Percentiles rank a stretch among this genome's conserved stretches.
Conservation (phyloP, 140 eudicot genomes). For the Bidens hawaiensis region DNA sequence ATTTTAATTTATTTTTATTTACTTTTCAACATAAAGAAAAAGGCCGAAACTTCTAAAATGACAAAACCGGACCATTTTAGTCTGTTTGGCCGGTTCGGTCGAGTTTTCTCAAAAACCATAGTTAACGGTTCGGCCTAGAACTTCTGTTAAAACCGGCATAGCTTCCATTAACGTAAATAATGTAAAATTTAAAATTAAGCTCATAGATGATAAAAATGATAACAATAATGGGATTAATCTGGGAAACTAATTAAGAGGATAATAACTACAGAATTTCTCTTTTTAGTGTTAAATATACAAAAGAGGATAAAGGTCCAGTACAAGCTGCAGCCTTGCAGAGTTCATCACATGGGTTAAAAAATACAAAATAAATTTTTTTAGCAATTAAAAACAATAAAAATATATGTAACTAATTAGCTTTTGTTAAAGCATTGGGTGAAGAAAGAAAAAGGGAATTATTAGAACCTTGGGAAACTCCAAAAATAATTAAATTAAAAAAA, state of each 20-base stretch:
- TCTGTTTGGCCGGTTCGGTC: too few relatives aligned
- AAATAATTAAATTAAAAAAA: conserved; percentile 2
- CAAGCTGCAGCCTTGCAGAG: conserved; percentile 30
- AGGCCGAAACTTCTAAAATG: too few relatives aligned
- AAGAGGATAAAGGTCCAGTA: conserved; percentile 29
- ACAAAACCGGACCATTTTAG: too few relatives aligned
- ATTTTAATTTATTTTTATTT: too few relatives aligned
- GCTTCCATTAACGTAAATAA: too few relatives aligned
- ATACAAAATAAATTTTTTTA: conserved; percentile 9
- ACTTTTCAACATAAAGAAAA: too few relatives aligned
- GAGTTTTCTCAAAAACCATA: too few relatives aligned
- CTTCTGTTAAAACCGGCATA: too few relatives aligned
- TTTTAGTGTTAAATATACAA: conserved; percentile 24
- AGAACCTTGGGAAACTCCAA: conserved; percentile 38
- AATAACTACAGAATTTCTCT: conserved; percentile 10
- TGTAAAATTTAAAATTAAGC: too few relatives aligned
- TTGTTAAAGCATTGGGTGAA: too few relatives aligned
- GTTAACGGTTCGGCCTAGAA: too few relatives aligned
- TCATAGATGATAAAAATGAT: background rate
- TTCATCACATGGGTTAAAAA: conserved; percentile 37
- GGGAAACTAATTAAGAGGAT: conserved; percentile 6
- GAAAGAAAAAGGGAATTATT: conserved; percentile 25
- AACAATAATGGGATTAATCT: background rate
- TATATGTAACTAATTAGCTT: conserved; percentile 5
- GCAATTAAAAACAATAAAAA: background rate